Evolutionary conservation across 768 basidiomycete genomes (phyloP).

Genomic region (Suillus bovinus): DNA sequence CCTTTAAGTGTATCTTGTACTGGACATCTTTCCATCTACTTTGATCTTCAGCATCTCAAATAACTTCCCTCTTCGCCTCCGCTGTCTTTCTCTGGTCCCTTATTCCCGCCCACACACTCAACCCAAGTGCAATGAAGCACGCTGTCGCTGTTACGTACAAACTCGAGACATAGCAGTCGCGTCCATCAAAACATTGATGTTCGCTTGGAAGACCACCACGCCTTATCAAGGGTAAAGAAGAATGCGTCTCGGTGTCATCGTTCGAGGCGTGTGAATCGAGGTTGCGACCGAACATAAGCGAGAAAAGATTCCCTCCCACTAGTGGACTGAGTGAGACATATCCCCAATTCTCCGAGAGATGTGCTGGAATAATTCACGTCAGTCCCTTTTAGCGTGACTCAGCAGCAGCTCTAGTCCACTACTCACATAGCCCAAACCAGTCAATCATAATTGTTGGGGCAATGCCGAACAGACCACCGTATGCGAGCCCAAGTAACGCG

Average conservation of each 20-base stretch:
- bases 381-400: neutral
- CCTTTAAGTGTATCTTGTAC: neutral
- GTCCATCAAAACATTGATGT: slow-evolving; percentile 57
- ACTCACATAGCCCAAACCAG: slow-evolving; percentile 86
- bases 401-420: neutral
- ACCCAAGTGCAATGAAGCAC: slow-evolving; percentile 35
- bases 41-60: slow-evolving; percentile 23
- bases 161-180: slow-evolving; percentile 59
- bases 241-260: slow-evolving; percentile 4
- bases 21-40: slow-evolving; percentile 1
- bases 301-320: slow-evolving; percentile 80
- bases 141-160: slow-evolving; percentile 47
- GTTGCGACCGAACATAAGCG: slow-evolving; percentile 79
- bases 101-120: slow-evolving; percentile 40
- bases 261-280: slow-evolving; percentile 65
- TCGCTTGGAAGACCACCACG: slow-evolving; percentile 26
- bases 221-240: neutral
- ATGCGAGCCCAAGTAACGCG: slow-evolving; percentile 44
- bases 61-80: slow-evolving; percentile 30
- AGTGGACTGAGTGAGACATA: slow-evolving; percentile 73
- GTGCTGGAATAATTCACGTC: slow-evolving; percentile 38
- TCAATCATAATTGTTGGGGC: slow-evolving; percentile 79
- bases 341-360: slow-evolving; percentile 88
- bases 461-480: slow-evolving; percentile 74
- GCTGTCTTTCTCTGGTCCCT: slow-evolving; percentile 34